Percentiles rank a stretch among this genome's conserved stretches.
Conservation (phyloP, 108 stramenopile species). For the Nitzschia sp. region DNA sequence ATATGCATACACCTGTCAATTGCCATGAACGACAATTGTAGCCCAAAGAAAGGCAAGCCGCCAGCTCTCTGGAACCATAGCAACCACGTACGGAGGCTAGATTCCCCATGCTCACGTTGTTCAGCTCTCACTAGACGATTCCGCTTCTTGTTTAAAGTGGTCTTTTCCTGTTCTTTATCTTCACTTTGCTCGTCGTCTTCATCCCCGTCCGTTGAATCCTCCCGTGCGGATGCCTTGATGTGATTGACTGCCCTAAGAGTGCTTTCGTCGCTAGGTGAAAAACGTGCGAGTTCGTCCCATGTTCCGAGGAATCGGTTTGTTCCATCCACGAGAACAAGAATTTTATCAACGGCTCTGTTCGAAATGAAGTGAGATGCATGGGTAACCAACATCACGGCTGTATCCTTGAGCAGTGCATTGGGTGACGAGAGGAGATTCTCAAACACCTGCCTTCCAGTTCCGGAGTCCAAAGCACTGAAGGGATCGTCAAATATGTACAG, state of each 20-base stretch:
- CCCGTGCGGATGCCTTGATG: slow-evolving; percentile 70
- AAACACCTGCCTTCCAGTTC: slow-evolving; percentile 74
- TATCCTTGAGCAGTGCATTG: slow-evolving; percentile 43
- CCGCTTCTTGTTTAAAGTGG: slow-evolving; percentile 10
- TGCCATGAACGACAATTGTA: slow-evolving; percentile 51
- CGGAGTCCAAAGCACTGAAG: slow-evolving; percentile 87
- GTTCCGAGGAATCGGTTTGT: slow-evolving; percentile 65
- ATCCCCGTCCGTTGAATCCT: slow-evolving; percentile 31
- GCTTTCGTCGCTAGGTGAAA: slow-evolving; percentile 40
- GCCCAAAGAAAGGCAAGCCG: slow-evolving; percentile 50
- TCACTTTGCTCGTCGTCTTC: slow-evolving; percentile 15
- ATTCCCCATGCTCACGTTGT: slow-evolving; percentile 73
- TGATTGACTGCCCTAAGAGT: slow-evolving; percentile 66
- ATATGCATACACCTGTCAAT: slow-evolving; percentile 79
- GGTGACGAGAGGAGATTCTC: slow-evolving; percentile 59
- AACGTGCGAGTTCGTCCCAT: slow-evolving; percentile 68
- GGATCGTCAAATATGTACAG: slow-evolving; percentile 89
- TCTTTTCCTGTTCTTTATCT: not conserved
- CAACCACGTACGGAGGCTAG: slow-evolving; percentile 65
- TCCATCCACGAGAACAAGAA: slow-evolving; percentile 74
- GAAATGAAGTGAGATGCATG: slow-evolving; percentile 85
- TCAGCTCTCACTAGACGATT: slow-evolving; percentile 68
- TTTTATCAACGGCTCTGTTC: slow-evolving; percentile 52
- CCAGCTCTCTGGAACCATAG: slow-evolving; percentile 83
- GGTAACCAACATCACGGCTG: slow-evolving; percentile 84